These are phyloP conservation scores for Pseudozyma flocculosa DNA, from an alignment of 1,284 basidiomycete species.

Conservation along the genomic window DNA sequence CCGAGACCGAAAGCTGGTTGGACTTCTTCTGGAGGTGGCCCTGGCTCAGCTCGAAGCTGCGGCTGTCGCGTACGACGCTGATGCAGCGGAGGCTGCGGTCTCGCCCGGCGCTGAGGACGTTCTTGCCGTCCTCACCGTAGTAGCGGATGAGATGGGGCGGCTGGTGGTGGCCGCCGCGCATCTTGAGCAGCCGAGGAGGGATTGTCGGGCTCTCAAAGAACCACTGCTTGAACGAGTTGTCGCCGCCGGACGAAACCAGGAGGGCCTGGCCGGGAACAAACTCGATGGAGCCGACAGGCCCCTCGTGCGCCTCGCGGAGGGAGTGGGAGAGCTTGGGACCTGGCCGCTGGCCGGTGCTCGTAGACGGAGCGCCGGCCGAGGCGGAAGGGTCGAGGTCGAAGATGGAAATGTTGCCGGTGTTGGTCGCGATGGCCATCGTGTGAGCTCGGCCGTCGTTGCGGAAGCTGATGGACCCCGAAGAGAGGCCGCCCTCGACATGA, in stretches of 20 bases:
- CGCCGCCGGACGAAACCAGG: conserved; percentile 45
- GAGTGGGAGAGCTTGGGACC: conserved; percentile 49
- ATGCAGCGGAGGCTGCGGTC: conserved; percentile 87
- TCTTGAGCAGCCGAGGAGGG: conserved; percentile 79
- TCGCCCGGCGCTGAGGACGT: conserved; percentile 65
- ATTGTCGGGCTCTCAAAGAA: conserved; percentile 74
- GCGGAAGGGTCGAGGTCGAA: conserved; percentile 49
- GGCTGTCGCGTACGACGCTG: conserved; percentile 70
- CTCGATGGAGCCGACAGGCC: conserved; percentile 42
- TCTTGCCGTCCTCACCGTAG: conserved; percentile 94
- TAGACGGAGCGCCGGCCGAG: conserved; percentile 1
- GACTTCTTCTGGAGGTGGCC: conserved; percentile 77
- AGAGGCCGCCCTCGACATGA: conserved; percentile 65
- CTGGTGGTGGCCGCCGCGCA: conserved; percentile 83
- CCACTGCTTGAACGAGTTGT: conserved; percentile 72
- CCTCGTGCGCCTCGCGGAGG: conserved; percentile 52
- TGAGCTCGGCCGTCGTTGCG: conserved; percentile 71
- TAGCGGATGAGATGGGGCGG: conserved; percentile 91
- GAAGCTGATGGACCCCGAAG: conserved; percentile 74
- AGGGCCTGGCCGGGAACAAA: conserved; percentile 49
- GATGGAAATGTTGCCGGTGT: conserved; percentile 49
- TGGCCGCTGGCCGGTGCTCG: conserved; percentile 4
- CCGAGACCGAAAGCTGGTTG: conserved; percentile 73
- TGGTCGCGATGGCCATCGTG: conserved; percentile 49
- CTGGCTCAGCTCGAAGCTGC: conserved; percentile 83